Evolutionary conservation across 202 grass and related monocot species (phyloP), one percentile per base, ranked within the genome.

Genomic region (Zoysia matrella): DNA sequence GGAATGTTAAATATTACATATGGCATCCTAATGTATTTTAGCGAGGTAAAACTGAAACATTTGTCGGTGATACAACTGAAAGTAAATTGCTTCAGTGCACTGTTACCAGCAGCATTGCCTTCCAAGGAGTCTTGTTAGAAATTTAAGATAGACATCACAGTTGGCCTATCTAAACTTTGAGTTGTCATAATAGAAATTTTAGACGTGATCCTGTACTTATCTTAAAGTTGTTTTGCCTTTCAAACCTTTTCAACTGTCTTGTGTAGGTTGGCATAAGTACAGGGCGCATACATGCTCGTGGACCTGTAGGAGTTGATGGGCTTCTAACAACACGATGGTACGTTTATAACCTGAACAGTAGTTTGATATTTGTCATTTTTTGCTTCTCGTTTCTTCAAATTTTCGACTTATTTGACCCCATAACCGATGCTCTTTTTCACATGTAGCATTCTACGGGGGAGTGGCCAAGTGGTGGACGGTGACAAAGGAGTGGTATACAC

Each of bases 221-320:
- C 18, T 72, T 4, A 63, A 47, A 36, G 30, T 77, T 73, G 11
- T 36, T 36, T 60, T n/a, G 39, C 30, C 30, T 82, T 47, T 43
- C 60, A 4, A 73, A 79, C 11, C 10, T 86, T 87, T 76, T 82
- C 22, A 18, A 71, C 88, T 90, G 41, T 15, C 36, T 74, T 91
- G 11, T 36, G 52, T 86, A 99, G 96, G 96, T 99, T 77, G 96
- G 96, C 67, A 99, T 99, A 90, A 99, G 96, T 85, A 99, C 96
- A n/a, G 92, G 91, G 54, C 94, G 96, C 58, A 99, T 99, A 83
- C 96, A 99, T 96, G 93, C 96, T 44, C 96, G 96, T 12, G 96
- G 96, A 69, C 96, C 96, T 79, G 96, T 99, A 92, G 96, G 96
- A 60, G 93, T 99, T 66, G 93, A 99, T 54, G 96, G 93, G 15